Evolutionary conservation across 176 grass and related monocot species (phyloP).

Genomic region (Otatea glauca): DNA sequence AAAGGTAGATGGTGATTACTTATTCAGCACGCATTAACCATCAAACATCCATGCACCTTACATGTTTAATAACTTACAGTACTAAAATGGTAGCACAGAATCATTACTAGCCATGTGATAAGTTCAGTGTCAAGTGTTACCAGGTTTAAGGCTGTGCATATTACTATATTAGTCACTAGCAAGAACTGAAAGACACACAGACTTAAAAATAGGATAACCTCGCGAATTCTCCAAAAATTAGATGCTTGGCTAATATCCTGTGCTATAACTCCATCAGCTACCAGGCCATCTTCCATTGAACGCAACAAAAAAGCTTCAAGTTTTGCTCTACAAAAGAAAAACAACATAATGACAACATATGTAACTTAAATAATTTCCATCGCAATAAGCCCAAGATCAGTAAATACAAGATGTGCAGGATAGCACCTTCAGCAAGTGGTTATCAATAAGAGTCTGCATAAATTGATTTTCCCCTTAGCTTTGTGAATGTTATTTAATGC

Average conservation of each 20-base stretch:
- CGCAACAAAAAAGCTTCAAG: conserved; percentile 88
- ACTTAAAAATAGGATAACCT: conserved; percentile 56
- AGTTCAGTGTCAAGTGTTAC: not conserved
- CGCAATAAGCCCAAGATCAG: conserved; percentile 16
- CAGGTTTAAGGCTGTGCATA: conserved; percentile 8
- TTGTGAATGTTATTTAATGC: conserved; percentile 28
- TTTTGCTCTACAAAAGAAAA: conserved; percentile 76
- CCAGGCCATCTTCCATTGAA: conserved; percentile 83
- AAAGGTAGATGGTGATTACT: too few relatives aligned
- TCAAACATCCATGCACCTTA: conserved; percentile 5
- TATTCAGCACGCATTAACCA: not conserved
- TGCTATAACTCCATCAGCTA: conserved; percentile 85
- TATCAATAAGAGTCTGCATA: not conserved
- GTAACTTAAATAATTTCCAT: conserved; percentile 11
- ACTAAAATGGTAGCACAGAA: conserved; percentile 4
- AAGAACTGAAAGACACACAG: not conserved
- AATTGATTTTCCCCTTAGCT: conserved; percentile 24
- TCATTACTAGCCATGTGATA: not conserved
- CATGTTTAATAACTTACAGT: not conserved
- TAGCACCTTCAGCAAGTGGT: conserved; percentile 3
- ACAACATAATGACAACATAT: conserved; percentile 33
- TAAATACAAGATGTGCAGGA: conserved; percentile 24
- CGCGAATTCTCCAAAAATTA: conserved; percentile 92
- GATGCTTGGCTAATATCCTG: conserved; percentile 96
- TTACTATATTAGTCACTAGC: conserved; percentile 4